phyloP scores from a whole-genome alignment of 164 flowering plant species.

The Aristolochia contorta region DNA sequence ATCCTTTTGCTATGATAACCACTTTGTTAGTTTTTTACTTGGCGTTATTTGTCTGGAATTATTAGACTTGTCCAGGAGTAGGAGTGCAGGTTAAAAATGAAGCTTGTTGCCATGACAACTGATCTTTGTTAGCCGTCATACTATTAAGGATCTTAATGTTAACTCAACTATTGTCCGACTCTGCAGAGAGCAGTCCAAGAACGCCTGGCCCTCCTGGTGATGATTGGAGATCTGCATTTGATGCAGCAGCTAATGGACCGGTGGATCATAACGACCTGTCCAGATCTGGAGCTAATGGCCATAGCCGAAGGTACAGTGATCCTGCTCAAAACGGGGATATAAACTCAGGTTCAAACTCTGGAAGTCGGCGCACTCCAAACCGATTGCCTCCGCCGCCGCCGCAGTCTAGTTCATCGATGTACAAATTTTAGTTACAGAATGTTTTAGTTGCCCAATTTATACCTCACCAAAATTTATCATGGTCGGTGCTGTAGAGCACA shows the following conservation, averaged over 20 bases:
- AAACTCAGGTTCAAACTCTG: constrained; percentile 41
- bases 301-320: constrained; percentile 65
- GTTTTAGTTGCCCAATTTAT: constrained; percentile 11
- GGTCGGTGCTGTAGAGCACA: constrained; percentile 5
- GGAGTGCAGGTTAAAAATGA: too few species aligned
- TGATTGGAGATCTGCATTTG: constrained; percentile 91
- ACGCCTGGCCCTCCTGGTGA: constrained; percentile 47
- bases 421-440: constrained; percentile 38
- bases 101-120: too few species aligned
- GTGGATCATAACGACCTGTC: constrained; percentile 24
- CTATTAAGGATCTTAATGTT: too few species aligned
- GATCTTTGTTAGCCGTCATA: background rate
- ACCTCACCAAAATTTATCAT: constrained; percentile 7
- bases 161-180: background rate
- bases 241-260: constrained; percentile 78
- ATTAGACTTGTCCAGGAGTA: too few species aligned
- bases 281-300: constrained; percentile 52
- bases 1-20: too few species aligned
- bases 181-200: constrained; percentile 78
- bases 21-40: too few species aligned
- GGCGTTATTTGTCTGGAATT: too few species aligned
- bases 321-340: constrained; percentile 71
- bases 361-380: constrained; percentile 79
- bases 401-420: constrained; percentile 38
- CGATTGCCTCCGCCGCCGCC: constrained; percentile 93